A percentile compares a stretch with the other conserved stretches of the same genome.
phyloP scores from a whole-genome alignment of 108 stramenopile species.

The Stephanodiscus triporus region DNA sequence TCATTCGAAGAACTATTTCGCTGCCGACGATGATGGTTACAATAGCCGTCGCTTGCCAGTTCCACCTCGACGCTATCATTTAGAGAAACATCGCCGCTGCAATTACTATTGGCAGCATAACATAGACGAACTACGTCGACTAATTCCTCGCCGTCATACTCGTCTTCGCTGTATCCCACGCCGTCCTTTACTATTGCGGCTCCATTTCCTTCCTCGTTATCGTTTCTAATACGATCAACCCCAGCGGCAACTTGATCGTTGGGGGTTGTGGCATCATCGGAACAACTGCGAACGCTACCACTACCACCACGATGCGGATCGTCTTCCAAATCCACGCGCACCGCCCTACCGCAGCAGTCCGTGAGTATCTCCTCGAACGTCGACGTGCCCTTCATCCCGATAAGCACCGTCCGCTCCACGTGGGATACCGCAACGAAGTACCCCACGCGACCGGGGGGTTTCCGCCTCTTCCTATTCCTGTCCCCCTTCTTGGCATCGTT shows the following conservation, averaged over 20 bases:
- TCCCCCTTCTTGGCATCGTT: neutral
- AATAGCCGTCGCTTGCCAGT: slow-evolving; percentile 1
- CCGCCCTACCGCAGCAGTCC: slow-evolving; percentile 68
- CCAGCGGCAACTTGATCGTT: neutral
- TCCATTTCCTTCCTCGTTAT: neutral
- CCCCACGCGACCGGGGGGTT: slow-evolving; percentile 66
- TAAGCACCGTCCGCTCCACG: slow-evolving; percentile 33
- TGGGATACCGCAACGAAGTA: slow-evolving; percentile 66
- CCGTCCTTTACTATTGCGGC: neutral
- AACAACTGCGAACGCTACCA: neutral
- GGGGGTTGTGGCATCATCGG: neutral
- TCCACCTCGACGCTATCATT: slow-evolving; percentile 24
- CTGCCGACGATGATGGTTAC: neutral
- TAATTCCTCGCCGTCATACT: neutral
- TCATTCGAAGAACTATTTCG: neutral
- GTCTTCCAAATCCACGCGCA: slow-evolving; percentile 43
- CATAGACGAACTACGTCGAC: slow-evolving; percentile 1
- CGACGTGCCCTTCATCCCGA: slow-evolving; percentile 77
- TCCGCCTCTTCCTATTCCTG: slow-evolving; percentile 22
- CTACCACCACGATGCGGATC: slow-evolving; percentile 27
- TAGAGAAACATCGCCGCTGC: neutral
- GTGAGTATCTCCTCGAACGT: slow-evolving; percentile 75
- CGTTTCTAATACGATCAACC: neutral
- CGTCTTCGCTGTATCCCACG: neutral
- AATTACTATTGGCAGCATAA: neutral